Base-by-base conservation (phyloP, 208 protist species). In the Balamuthia mandrillaris region DNA sequence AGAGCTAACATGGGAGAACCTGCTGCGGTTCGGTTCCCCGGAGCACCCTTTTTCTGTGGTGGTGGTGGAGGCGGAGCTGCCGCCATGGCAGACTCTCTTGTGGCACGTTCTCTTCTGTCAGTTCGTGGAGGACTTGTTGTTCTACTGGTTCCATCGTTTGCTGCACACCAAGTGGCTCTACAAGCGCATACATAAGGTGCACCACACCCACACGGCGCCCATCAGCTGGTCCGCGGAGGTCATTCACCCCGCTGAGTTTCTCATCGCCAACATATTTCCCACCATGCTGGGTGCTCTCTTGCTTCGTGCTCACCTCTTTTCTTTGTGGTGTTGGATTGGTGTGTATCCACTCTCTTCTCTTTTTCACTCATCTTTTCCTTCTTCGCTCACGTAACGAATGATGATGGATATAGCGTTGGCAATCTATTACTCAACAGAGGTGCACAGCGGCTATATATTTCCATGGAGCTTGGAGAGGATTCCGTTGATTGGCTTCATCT, bases 401-500 rank as follows among this genome's bases (percentile, higher is more conserved):
- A n/a, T n/a, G n/a, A n/a, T n/a, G n/a, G n/a, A n/a, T n/a, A n/a
- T n/a, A n/a, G n/a, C n/a, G n/a, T n/a, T n/a, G n/a, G n/a, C n/a
- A n/a, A n/a, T n/a, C n/a, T n/a, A n/a, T n/a, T n/a, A n/a, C n/a
- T n/a, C n/a, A n/a, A 54, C 49, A 54, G 49, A 54, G 49, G 70
- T 58, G 54, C 87, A 89, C 35, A 66, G 37, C 24, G 87, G 87
- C 45, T 89, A 89, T 44, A 84, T 88, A 12, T 88, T 89, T 49
- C 87, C 87, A 18, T 89, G 54, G 70, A 51, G 18, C 18, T 39
- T 37, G 24, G 88, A 51, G 16, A 49, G 29, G 21, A 84, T 89
- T 33, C 87, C 87, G 52, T 79, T 87, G 35, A n/a, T n/a, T n/a
- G n/a, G n/a, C n/a, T n/a, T n/a, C n/a, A n/a, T n/a, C n/a, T 89